phyloP scores from a whole-genome alignment of 345 rosid genomes.

The Salix purpurea region DNA sequence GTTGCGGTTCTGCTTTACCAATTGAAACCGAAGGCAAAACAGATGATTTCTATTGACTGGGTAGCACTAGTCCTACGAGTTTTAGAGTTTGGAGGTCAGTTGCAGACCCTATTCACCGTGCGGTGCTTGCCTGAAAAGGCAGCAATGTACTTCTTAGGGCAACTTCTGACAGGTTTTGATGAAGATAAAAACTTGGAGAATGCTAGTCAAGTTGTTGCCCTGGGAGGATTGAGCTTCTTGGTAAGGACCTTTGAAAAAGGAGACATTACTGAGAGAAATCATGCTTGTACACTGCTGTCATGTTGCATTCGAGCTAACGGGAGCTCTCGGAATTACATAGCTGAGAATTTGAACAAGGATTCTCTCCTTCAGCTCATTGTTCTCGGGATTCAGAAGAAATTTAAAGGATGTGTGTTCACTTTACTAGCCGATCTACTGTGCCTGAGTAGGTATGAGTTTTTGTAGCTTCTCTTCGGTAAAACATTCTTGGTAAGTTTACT shows the following conservation, averaged over 20 bases:
- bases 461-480: not conserved
- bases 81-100: constrained; percentile 54
- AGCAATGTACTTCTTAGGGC: constrained; percentile 52
- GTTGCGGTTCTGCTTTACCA: constrained; percentile 55
- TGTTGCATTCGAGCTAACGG: constrained; percentile 47
- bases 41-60: constrained; percentile 59
- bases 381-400: constrained; percentile 24
- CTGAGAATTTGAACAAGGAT: constrained; percentile 41
- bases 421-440: constrained; percentile 47
- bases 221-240: constrained; percentile 49
- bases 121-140: constrained; percentile 48
- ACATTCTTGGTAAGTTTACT: not conserved
- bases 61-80: constrained; percentile 53
- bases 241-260: constrained; percentile 32
- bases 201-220: constrained; percentile 44
- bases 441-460: constrained; percentile 40
- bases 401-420: constrained; percentile 20
- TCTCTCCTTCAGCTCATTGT: constrained; percentile 51
- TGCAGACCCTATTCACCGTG: constrained; percentile 53
- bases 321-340: constrained; percentile 45
- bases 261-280: constrained; percentile 32
- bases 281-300: constrained; percentile 33
- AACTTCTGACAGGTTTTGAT: constrained; percentile 53
- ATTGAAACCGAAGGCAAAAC: constrained; percentile 56
- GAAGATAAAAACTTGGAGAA: constrained; percentile 61